phyloP scores from a whole-genome alignment of 768 basidiomycete genomes.

The Leucocoprinus birnbaumii region DNA sequence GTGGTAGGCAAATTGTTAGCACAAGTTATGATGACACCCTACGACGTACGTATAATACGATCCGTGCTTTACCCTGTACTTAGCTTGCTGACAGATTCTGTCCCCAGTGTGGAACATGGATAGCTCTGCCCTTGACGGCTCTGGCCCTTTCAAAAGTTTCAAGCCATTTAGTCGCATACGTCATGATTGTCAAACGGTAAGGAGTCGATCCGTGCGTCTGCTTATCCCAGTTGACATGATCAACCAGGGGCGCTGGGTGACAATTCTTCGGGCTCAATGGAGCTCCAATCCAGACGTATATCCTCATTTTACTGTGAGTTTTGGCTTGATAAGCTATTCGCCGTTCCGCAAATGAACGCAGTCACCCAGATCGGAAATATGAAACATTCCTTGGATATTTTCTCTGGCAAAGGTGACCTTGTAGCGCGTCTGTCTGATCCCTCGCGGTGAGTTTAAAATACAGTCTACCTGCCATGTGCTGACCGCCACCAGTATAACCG shows the following conservation, averaged over 20 bases:
- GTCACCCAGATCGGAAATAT: conserved; percentile 59
- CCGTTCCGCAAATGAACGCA: neutral
- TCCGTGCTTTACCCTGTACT: neutral
- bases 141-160: conserved; percentile 53
- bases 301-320: conserved; percentile 77
- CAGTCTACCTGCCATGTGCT: conserved; percentile 9
- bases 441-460: conserved; percentile 36
- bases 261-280: conserved; percentile 78
- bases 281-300: conserved; percentile 72
- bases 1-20: conserved; percentile 76
- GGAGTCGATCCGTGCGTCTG: conserved; percentile 15
- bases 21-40: conserved; percentile 83
- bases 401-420: conserved; percentile 73
- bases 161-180: conserved; percentile 59
- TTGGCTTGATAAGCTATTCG: neutral
- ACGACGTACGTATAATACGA: conserved; percentile 46
- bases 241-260: conserved; percentile 78
- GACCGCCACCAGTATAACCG: conserved; percentile 54
- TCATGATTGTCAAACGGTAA: conserved; percentile 82
- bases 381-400: conserved; percentile 76
- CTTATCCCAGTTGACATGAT: neutral
- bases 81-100: conserved; percentile 6
- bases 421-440: conserved; percentile 61
- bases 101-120: conserved; percentile 74
- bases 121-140: conserved; percentile 43